phyloP scores from a whole-genome alignment of 345 rosid species.

The Syzygium aqueum region DNA sequence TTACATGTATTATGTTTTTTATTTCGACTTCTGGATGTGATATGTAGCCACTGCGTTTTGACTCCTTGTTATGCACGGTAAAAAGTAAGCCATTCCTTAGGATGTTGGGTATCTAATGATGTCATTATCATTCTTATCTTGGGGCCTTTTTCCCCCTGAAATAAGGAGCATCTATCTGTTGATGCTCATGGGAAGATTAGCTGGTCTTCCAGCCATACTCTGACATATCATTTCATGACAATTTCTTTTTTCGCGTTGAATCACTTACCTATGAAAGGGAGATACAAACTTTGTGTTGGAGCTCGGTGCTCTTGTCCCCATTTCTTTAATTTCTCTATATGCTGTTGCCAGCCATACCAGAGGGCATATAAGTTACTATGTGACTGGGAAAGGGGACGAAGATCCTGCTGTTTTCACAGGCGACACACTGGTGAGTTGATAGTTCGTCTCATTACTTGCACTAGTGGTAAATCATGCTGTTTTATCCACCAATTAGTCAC shows the following conservation, averaged over 20 bases:
- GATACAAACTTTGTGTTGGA: not conserved
- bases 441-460: not conserved
- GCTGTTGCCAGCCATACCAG: constrained; percentile 59
- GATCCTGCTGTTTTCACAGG: constrained; percentile 83
- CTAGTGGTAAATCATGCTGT: too few relatives aligned
- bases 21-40: not conserved
- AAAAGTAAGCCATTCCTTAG: not conserved
- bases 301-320: not conserved
- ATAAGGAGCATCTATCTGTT: not conserved
- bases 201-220: not conserved
- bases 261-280: not conserved
- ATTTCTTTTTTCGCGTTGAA: not conserved
- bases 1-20: not conserved
- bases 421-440: constrained; percentile 65
- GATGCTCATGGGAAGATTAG: not conserved
- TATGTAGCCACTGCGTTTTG: not conserved
- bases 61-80: not conserved
- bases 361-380: constrained; percentile 85
- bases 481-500: not conserved
- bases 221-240: not conserved
- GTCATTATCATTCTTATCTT: not conserved
- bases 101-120: not conserved
- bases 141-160: not conserved
- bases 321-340: constrained; percentile 2
- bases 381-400: constrained; percentile 52